These are phyloP conservation scores for Epithele typhae DNA, from an alignment of 768 basidiomycete species.

Conservation along the genomic window DNA sequence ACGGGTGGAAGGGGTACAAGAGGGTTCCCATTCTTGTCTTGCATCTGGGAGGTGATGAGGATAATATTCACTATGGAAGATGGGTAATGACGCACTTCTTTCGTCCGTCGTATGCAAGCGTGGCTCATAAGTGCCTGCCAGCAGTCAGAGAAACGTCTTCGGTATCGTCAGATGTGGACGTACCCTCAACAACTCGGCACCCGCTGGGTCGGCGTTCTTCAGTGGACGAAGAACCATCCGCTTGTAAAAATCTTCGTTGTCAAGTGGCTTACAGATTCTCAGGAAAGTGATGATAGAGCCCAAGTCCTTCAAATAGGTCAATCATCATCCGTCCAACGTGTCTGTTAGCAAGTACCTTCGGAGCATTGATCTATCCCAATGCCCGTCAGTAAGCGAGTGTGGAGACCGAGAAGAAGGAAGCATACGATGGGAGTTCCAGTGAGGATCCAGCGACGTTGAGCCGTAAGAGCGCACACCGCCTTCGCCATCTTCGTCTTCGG, in stretches of 20 bases:
- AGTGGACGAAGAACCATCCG: constrained; percentile 74
- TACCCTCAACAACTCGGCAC: constrained; percentile 69
- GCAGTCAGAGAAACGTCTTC: constrained; percentile 1
- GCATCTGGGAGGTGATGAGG: constrained; percentile 53
- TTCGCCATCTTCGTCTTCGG: constrained; percentile 80
- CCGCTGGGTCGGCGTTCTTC: constrained; percentile 60
- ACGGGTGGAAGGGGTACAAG: constrained; percentile 76
- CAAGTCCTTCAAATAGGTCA: no score
- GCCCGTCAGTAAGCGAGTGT: neutral
- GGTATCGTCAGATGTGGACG: constrained; percentile 5
- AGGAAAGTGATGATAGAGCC: constrained; percentile 85
- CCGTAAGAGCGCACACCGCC: constrained; percentile 57
- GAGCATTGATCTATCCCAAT: constrained; percentile 68
- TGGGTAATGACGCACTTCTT: constrained; percentile 47
- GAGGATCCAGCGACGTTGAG: constrained; percentile 75
- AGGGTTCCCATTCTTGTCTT: constrained; percentile 68
- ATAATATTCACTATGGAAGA: neutral
- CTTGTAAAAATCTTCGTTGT: constrained; percentile 80
- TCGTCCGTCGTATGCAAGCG: constrained; percentile 76
- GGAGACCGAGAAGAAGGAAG: constrained; percentile 3
- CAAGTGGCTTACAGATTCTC: constrained; percentile 78
- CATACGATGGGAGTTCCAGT: constrained; percentile 89
- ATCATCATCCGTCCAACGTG: neutral
- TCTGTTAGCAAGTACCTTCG: constrained; percentile 56
- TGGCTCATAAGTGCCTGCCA: constrained; percentile 73